These are phyloP conservation scores for Termitomyces sp. DNA, from an alignment of 768 basidiomycete genomes.

Conservation along the genomic window DNA sequence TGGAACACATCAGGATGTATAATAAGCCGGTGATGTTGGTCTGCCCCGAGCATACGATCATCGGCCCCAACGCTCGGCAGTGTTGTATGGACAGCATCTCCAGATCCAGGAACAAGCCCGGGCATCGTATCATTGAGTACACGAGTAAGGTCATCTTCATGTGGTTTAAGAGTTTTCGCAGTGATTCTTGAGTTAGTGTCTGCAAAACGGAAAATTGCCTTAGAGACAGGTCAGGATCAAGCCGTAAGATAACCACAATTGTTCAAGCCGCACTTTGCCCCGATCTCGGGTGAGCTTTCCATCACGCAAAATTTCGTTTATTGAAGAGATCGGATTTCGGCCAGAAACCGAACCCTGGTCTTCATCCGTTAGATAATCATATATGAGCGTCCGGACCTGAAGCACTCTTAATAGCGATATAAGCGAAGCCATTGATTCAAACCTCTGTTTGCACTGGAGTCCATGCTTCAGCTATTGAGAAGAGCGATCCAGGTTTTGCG, in stretches of 20 bases:
- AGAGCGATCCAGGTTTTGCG: conserved; percentile 68
- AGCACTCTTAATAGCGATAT: conserved; percentile 3
- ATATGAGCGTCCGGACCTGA: conserved; percentile 78
- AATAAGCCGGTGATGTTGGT: conserved; percentile 79
- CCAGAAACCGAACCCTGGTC: conserved; percentile 74
- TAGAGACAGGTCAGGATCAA: conserved; percentile 2
- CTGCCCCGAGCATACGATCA: conserved; percentile 66
- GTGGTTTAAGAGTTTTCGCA: conserved; percentile 58
- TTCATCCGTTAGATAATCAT: conserved; percentile 91
- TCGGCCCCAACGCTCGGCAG: conserved; percentile 60
- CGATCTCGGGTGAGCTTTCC: conserved; percentile 76
- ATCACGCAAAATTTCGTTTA: conserved; percentile 89
- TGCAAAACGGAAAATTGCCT: conserved; percentile 88
- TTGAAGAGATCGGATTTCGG: conserved; percentile 85
- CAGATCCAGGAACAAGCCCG: conserved; percentile 76
- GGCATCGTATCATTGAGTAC: conserved; percentile 90
- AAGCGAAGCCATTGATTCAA: conserved; percentile 8
- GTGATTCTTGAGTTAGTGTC: conserved; percentile 81
- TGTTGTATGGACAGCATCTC: conserved; percentile 59
- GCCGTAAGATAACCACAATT: background rate
- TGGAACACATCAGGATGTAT: conserved; percentile 93
- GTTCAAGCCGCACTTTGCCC: conserved; percentile 51
- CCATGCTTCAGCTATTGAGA: conserved; percentile 87
- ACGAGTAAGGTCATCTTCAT: conserved; percentile 82
- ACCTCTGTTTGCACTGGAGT: conserved; percentile 87